Conservation (phyloP, 2,329 filamentous ascomycete species). For the Claviceps sp. region DNA sequence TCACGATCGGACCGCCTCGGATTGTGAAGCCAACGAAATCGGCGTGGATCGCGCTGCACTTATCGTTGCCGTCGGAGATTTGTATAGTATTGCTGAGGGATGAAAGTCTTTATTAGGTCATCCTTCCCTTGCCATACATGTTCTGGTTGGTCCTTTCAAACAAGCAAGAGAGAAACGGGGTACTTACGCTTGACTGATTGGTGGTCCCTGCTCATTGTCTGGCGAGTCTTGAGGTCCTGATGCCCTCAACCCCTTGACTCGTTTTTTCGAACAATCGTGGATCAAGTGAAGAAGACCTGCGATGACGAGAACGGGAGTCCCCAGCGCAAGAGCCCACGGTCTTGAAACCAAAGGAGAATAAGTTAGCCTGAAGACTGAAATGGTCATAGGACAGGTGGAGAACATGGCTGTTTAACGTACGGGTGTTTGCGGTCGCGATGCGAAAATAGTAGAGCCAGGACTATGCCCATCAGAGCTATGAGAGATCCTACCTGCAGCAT, state of each 20-base stretch:
- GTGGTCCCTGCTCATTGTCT: constrained; percentile 16
- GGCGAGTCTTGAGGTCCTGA: constrained; percentile 12
- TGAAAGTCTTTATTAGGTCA: background rate
- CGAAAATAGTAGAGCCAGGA: constrained; percentile 37
- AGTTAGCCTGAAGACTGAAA: background rate
- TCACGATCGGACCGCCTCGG: constrained; percentile 32
- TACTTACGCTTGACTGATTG: constrained; percentile 32
- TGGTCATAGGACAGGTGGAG: too few relatives aligned
- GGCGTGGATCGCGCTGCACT: constrained; percentile 18
- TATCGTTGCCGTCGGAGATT: constrained; percentile 19
- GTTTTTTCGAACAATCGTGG: constrained; percentile 25
- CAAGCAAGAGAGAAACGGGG: background rate
- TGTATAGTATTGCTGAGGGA: constrained; percentile 22
- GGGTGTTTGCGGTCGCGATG: constrained; percentile 37
- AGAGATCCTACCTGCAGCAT: constrained; percentile 45
- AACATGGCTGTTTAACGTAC: constrained; percentile 19
- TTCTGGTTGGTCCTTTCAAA: background rate
- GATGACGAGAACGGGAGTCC: constrained; percentile 46
- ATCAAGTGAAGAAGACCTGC: constrained; percentile 38
- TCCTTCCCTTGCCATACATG: too few relatives aligned
- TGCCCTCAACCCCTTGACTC: constrained; percentile 19
- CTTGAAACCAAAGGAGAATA: constrained; percentile 12
- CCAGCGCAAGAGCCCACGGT: constrained; percentile 45
- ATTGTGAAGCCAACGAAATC: constrained; percentile 32
- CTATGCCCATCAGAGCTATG: constrained; percentile 44